Conservation (phyloP, 179 eudicot genomes). For the Silene vulgaris region DNA sequence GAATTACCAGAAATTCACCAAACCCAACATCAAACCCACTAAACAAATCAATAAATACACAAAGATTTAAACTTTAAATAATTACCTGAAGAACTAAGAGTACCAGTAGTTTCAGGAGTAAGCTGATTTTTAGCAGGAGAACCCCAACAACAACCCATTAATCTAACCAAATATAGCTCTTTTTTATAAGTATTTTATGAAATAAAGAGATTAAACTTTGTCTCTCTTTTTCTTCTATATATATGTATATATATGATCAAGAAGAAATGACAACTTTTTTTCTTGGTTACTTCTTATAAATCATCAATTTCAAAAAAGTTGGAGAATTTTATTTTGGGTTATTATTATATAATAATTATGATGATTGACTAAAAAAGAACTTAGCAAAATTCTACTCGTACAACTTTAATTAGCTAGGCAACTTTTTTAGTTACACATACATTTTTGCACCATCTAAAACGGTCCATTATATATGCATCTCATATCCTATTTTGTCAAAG, state of each 20-base stretch:
- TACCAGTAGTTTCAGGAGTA: conserved; percentile 43
- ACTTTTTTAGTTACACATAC: conserved; percentile 13
- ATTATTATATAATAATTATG: not conserved
- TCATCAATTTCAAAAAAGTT: not conserved
- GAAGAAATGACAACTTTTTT: conserved; percentile 3
- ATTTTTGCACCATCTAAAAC: conserved; percentile 16
- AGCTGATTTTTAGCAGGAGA: conserved; percentile 27
- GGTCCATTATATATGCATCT: conserved; percentile 18
- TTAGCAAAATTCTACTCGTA: not conserved
- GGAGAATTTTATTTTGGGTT: not conserved
- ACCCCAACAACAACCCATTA: conserved; percentile 64
- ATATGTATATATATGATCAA: not conserved
- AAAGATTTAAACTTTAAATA: not conserved
- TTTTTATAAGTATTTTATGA: not conserved
- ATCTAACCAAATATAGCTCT: conserved; percentile 10
- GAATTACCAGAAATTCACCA: not conserved
- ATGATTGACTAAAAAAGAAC: conserved; percentile 17
- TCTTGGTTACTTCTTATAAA: conserved; percentile 12
- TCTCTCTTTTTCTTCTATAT: not conserved
- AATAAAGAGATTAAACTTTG: not conserved
- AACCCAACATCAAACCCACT: not conserved
- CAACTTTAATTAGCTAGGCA: not conserved
- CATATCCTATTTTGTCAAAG: conserved; percentile 10
- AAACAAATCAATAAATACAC: not conserved
- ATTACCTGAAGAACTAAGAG: conserved; percentile 42